Percentiles rank a stretch among this genome's conserved stretches.
Evolutionary conservation across 108 stramenopile genomes (phyloP).

Genomic region (Stephanodiscus minutulus): DNA sequence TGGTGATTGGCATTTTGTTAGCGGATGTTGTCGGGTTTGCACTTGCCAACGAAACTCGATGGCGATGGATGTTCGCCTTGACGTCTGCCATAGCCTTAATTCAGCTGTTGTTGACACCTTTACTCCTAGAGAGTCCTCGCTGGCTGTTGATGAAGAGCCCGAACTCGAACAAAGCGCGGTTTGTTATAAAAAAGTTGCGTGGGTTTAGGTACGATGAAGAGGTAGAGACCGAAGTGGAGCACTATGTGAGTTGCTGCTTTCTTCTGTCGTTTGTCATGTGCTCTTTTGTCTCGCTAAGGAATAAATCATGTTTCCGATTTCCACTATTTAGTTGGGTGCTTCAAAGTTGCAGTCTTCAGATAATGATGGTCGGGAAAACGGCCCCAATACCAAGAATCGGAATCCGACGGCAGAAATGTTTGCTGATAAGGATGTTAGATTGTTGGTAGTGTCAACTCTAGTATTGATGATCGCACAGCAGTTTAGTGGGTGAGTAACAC

Average conservation of each 20-base stretch:
- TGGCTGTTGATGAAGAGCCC: slow-evolving; percentile 82
- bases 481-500: slow-evolving; percentile 72
- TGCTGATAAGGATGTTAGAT: slow-evolving; percentile 68
- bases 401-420: slow-evolving; percentile 71
- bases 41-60: slow-evolving; percentile 66
- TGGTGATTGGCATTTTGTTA: slow-evolving; percentile 92
- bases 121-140: slow-evolving; percentile 90
- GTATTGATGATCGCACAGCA: slow-evolving; percentile 93
- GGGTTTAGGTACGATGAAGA: slow-evolving; percentile 92
- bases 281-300: background rate
- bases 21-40: slow-evolving; percentile 83
- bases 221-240: slow-evolving; percentile 90
- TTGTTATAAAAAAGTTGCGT: slow-evolving; percentile 90
- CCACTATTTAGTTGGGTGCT: slow-evolving; percentile 17
- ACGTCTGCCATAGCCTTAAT: slow-evolving; percentile 72
- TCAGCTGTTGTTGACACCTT: slow-evolving; percentile 80
- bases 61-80: slow-evolving; percentile 87
- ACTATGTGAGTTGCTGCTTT: slow-evolving; percentile 76
- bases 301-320: background rate
- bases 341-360: slow-evolving; percentile 33
- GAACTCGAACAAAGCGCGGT: slow-evolving; percentile 78
- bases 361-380: slow-evolving; percentile 5
- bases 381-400: slow-evolving; percentile 4
- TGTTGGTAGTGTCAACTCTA: slow-evolving; percentile 70
- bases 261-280: slow-evolving; percentile 35